Evolutionary conservation across 2,329 filamentous ascomycete species (phyloP), one percentile per base, ranked within the genome.

Genomic region (Calonectria honghensis): DNA sequence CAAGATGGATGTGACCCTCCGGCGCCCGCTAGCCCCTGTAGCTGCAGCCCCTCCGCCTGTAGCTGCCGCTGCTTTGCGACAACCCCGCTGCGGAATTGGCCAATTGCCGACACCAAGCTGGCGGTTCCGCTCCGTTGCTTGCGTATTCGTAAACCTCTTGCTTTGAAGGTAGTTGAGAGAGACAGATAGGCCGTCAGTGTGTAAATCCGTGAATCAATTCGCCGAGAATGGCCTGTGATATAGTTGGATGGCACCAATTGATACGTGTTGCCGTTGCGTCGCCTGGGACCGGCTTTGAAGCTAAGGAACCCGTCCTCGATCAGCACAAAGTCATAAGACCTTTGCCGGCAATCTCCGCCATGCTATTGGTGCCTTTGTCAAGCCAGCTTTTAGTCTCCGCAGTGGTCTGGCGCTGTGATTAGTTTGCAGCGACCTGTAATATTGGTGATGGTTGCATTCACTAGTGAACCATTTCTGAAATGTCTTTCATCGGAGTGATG

Each of bases 41-140:
- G 13, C 57, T 61, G 57, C 35, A 63, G 37, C 35, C 35, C 14
- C 57, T n/a, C 35, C 4, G 35, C 57, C 57, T 61, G 16, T 18
- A 63, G 39, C 20, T 16, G 35, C 11, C 57, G 2, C 32, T 61
- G 32, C 27, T 11, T 27, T 14, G 24, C 57, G 9, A 39, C 35
- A 63, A 63, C n/a, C 57, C 57, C 35, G 57, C 57, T 41, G 57
- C 37, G 35, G 57, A 63, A 63, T 63, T 63, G 57, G 57, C 57
- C 57, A 63, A 63, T 63, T 63, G 57, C 35, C 35, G 57, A 63
- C 37, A 41, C 14, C 57, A 41, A 16, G 24, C 24, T 41, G 35
- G 2, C 2, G 18, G 29, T 41, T 41, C 35, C 57, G 37, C 24
- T 24, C n/a, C n/a, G 14, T 7, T 29, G 37, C 32, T 4, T n/a